A percentile compares a stretch with the other conserved stretches of the same genome.
These are phyloP conservation scores for Dendrobium catenatum DNA, from an alignment of 106 monocot species.

Conservation along the genomic window DNA sequence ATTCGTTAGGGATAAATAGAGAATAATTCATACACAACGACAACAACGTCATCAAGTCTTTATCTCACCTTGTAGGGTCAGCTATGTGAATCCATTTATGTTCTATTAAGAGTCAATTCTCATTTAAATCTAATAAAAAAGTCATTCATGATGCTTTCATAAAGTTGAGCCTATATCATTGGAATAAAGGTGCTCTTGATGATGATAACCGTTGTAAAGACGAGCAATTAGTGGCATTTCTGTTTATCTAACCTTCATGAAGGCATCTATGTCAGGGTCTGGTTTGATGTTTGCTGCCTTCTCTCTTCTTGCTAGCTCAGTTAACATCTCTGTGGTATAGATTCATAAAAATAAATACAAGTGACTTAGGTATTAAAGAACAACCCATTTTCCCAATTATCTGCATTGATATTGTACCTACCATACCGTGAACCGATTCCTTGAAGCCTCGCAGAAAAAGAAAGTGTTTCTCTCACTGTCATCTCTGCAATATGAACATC, in stretches of 20 bases:
- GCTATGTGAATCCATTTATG: too few relatives aligned
- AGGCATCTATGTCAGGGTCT: conserved; percentile 61
- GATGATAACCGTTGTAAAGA: neutral
- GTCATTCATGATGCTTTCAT: neutral
- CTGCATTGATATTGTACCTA: neutral
- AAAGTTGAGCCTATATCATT: neutral
- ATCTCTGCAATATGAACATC: conserved; percentile 31
- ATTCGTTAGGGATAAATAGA: neutral
- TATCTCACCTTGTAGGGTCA: too few relatives aligned
- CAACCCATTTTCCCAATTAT: neutral
- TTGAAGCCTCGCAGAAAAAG: conserved; percentile 32
- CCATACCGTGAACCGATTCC: conserved; percentile 37
- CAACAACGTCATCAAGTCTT: too few relatives aligned
- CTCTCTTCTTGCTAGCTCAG: conserved; percentile 56
- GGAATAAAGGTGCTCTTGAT: neutral
- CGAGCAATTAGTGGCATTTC: neutral
- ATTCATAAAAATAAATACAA: neutral
- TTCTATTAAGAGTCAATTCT: too few relatives aligned
- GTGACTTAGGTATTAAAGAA: neutral
- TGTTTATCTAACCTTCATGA: conserved; percentile 57
- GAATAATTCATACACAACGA: neutral
- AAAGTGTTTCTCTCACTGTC: conserved; percentile 35
- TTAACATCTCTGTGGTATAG: conserved; percentile 39
- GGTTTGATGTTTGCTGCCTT: conserved; percentile 71
- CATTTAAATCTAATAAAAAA: too few relatives aligned